These are phyloP conservation scores for Retiboletus fuscus DNA, from an alignment of 1,284 basidiomycete species.

Conservation along the genomic window DNA sequence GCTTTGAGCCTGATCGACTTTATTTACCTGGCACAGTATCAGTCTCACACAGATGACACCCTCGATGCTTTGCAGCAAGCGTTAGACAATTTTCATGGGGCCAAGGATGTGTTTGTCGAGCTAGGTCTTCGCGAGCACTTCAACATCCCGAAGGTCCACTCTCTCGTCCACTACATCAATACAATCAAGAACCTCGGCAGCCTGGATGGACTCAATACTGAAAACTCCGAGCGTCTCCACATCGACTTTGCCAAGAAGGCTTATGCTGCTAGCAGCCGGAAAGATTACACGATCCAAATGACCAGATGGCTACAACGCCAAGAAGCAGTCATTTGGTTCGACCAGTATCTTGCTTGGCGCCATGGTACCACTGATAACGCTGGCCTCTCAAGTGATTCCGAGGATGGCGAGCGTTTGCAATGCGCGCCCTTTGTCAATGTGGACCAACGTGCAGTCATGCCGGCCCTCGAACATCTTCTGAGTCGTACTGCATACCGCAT, in stretches of 20 bases:
- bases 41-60: background rate
- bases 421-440: no score
- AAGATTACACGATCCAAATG: constrained; percentile 18
- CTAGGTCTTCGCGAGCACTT: background rate
- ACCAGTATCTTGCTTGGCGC: background rate
- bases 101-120: background rate
- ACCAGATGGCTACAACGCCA: background rate
- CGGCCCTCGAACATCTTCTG: background rate
- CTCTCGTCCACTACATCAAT: constrained; percentile 20
- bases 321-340: background rate
- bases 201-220: constrained; percentile 29
- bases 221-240: no score
- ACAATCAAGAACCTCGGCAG: constrained; percentile 22
- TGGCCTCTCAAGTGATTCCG: background rate
- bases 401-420: background rate
- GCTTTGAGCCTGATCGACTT: background rate
- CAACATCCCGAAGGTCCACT: constrained; percentile 35
- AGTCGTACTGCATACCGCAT: background rate
- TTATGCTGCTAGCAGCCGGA: constrained; percentile 17
- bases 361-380: no score
- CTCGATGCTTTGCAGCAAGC: background rate
- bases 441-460: no score
- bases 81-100: background rate
- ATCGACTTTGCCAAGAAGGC: constrained; percentile 34
- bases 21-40: background rate